Percentiles rank a stretch among this genome's conserved stretches.
phyloP scores from a whole-genome alignment of 2,329 filamentous ascomycete species.

The Colletotrichum sp. region DNA sequence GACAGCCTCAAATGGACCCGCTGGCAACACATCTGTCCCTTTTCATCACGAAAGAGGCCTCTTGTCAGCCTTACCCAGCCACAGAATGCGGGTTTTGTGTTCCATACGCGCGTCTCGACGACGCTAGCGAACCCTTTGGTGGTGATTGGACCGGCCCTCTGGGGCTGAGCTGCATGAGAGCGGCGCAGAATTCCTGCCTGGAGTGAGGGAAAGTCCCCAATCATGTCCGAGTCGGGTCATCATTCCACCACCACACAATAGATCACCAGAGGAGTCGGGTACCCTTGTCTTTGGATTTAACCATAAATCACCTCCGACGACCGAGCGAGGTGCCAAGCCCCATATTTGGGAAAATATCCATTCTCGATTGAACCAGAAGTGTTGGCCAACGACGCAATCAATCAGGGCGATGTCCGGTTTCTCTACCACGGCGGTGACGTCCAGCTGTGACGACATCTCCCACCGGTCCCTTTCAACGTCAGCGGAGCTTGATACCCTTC shows the following conservation, averaged over 20 bases:
- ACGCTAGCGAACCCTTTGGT: neutral
- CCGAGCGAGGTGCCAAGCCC: neutral
- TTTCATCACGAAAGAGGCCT: neutral
- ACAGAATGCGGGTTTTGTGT: slow-evolving; percentile 1
- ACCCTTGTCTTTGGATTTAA: neutral
- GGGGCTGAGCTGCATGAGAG: slow-evolving; percentile 8
- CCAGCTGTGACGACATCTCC: slow-evolving; percentile 32
- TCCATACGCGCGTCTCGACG: slow-evolving; percentile 7
- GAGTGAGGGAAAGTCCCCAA: neutral
- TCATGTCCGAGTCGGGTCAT: neutral
- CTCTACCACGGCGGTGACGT: slow-evolving; percentile 35
- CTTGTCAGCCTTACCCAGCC: slow-evolving; percentile 18
- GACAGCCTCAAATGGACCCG: neutral
- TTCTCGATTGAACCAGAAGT: neutral
- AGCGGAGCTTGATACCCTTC: slow-evolving; percentile 32
- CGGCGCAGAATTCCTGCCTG: slow-evolving; percentile 11
- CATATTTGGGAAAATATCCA: neutral
- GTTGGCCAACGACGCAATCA: neutral
- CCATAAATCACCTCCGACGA: slow-evolving; percentile 5
- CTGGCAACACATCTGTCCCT: neutral
- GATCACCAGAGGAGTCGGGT: neutral
- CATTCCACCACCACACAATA: neutral
- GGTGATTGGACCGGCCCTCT: neutral
- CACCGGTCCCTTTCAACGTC: slow-evolving; percentile 31
- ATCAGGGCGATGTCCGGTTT: slow-evolving; percentile 34